Conservation (phyloP, 1,139 yeast species). For the Trichomonascaceae sp. region DNA sequence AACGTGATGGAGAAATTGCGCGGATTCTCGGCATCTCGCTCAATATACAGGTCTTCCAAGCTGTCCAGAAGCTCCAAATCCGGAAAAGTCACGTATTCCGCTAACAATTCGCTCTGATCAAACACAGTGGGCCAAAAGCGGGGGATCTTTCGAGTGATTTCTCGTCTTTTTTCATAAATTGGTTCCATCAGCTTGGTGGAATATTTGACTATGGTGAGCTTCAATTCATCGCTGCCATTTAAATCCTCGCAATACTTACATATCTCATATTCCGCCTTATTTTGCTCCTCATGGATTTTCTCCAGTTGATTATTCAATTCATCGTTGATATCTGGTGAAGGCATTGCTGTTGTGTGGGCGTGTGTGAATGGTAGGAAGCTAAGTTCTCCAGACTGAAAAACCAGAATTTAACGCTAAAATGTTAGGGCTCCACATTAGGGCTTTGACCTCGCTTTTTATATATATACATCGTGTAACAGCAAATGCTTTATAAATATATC, state of each 20-base stretch:
- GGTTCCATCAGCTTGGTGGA: conserved; percentile 30
- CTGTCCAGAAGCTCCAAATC: conserved; percentile 29
- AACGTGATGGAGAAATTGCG: conserved; percentile 29
- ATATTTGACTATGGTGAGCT: conserved; percentile 11
- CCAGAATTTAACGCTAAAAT: no score
- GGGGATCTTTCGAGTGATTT: conserved; percentile 26
- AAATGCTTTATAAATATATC: background rate
- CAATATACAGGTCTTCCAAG: conserved; percentile 29
- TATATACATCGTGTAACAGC: background rate
- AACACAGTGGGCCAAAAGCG: conserved; percentile 37
- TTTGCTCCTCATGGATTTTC: conserved; percentile 51
- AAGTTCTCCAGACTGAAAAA: background rate
- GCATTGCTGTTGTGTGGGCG: background rate
- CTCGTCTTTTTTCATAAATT: conserved; percentile 32
- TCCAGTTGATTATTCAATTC: conserved; percentile 19
- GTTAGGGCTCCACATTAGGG: background rate
- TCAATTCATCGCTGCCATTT: no score
- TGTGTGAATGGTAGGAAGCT: background rate
- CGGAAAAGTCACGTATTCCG: conserved; percentile 30
- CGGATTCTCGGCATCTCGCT: conserved; percentile 24
- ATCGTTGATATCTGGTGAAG: conserved; percentile 4
- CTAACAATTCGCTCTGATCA: conserved; percentile 27
- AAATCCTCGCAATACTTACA: conserved; percentile 17
- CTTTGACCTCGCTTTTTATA: background rate
- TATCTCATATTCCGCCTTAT: conserved; percentile 27